phyloP scores from a whole-genome alignment of 208 protist species.

The Leishmania tarentolae region DNA sequence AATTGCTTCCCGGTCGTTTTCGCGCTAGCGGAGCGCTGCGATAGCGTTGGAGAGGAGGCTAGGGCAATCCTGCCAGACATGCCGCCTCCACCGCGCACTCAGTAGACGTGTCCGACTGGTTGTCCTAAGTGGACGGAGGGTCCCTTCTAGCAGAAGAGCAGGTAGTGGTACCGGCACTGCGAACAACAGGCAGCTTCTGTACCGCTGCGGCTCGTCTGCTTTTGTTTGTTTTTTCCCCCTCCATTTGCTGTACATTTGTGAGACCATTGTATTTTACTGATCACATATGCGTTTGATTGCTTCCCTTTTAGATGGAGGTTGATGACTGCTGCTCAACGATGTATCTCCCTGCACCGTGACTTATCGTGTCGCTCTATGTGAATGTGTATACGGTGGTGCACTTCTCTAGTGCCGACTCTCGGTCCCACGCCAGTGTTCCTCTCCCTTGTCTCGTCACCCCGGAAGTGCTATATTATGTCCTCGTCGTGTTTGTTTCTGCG shows the following conservation, averaged over 20 bases:
- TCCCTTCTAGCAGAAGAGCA: neutral
- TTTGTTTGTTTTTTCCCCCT: neutral
- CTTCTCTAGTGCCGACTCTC: neutral
- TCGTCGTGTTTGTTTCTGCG: neutral
- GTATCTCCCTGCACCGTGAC: neutral
- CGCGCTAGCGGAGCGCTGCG: conserved; percentile 45
- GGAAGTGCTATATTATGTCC: neutral
- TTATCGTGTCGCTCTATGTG: neutral
- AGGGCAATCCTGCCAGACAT: conserved; percentile 48
- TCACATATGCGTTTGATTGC: neutral
- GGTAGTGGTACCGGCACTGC: neutral
- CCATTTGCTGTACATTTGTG: neutral
- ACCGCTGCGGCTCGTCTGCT: neutral
- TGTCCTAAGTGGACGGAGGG: neutral
- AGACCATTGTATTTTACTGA: neutral
- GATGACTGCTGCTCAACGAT: neutral
- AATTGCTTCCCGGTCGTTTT: conserved; percentile 40
- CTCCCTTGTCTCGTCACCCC: neutral
- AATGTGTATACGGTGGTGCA: neutral
- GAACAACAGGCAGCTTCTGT: neutral
- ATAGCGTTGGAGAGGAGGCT: conserved; percentile 59
- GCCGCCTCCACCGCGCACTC: conserved; percentile 26
- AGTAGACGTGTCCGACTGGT: conserved; percentile 1
- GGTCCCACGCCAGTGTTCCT: neutral
- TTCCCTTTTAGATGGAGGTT: neutral